Evolutionary conservation across 306 rosid species (phyloP).

Genomic region (Cucurbita pepo): DNA sequence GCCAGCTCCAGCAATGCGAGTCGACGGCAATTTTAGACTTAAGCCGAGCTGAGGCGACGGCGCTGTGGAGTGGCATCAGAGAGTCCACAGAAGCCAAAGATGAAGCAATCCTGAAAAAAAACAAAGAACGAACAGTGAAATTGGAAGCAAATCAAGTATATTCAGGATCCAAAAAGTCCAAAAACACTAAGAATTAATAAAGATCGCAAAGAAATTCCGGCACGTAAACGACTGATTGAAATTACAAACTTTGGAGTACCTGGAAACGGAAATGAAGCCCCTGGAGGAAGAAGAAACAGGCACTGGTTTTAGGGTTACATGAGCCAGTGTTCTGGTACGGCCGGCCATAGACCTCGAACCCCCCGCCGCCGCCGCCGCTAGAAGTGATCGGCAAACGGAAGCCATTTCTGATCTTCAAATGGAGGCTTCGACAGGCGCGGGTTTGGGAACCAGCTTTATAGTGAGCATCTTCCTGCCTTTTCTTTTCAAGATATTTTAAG

Average conservation of each 20-base stretch:
- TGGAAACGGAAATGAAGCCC: slow-evolving; percentile 25
- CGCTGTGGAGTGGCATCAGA: slow-evolving; percentile 75
- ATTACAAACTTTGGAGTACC: slow-evolving; percentile 22
- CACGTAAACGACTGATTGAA: background rate
- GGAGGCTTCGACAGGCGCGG: background rate
- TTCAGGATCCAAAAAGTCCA: background rate
- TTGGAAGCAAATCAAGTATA: background rate
- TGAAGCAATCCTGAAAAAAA: slow-evolving; percentile 34
- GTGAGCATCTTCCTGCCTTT: background rate
- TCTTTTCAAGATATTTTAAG: background rate
- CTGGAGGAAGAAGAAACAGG: slow-evolving; percentile 28
- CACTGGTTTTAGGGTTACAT: slow-evolving; percentile 14
- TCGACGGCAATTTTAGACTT: slow-evolving; percentile 62
- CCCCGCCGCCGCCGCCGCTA: slow-evolving; percentile 19
- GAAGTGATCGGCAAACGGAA: slow-evolving; percentile 43
- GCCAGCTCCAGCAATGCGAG: slow-evolving; percentile 69
- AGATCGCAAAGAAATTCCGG: background rate
- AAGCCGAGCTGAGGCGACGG: slow-evolving; percentile 74
- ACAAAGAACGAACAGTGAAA: background rate
- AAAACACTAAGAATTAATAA: background rate
- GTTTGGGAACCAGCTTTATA: background rate
- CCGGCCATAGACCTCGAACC: slow-evolving; percentile 32
- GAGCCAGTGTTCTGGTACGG: slow-evolving; percentile 30
- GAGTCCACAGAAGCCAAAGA: slow-evolving; percentile 54
- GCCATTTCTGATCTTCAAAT: background rate